A percentile compares a stretch with the other conserved stretches of the same genome.
Conservation (phyloP, 805 yeast species). For the Myxozyma mucilagina region DNA sequence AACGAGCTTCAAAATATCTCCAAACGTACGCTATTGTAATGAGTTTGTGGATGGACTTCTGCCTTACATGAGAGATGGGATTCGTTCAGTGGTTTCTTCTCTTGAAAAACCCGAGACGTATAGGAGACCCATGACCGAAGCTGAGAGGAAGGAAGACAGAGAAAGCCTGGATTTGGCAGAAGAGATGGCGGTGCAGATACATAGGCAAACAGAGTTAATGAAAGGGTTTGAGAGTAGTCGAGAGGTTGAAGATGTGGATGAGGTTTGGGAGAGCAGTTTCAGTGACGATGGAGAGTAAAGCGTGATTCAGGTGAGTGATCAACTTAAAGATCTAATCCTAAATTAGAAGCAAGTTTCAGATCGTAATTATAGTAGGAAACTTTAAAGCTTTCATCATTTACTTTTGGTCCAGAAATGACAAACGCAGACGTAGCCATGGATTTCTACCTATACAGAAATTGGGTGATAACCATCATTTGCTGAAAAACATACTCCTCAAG, state of each 20-base stretch:
- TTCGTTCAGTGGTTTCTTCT: neutral
- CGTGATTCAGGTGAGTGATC: no score
- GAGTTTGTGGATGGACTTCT: neutral
- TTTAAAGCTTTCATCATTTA: no score
- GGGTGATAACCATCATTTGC: no score
- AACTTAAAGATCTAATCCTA: no score
- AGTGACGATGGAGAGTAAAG: neutral
- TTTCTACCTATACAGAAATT: no score
- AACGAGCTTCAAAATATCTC: neutral
- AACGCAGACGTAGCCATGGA: no score
- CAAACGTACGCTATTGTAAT: neutral
- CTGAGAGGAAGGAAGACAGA: neutral
- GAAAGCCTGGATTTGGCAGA: neutral
- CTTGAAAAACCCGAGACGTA: neutral
- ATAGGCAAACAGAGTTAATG: neutral
- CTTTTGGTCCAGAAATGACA: no score
- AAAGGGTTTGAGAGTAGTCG: neutral
- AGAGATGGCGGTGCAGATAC: neutral
- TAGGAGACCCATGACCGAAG: neutral
- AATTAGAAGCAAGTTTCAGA: neutral
- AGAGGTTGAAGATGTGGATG: constrained; percentile 1
- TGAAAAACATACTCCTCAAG: no score
- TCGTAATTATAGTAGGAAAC: no score
- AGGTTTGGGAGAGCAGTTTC: neutral
- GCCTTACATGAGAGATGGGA: neutral